A percentile compares a stretch with the other conserved stretches of the same genome.
These are phyloP conservation scores for Pestalotiopsis sp. DNA, from an alignment of 2,329 filamentous ascomycete genomes.

Conservation along the genomic window DNA sequence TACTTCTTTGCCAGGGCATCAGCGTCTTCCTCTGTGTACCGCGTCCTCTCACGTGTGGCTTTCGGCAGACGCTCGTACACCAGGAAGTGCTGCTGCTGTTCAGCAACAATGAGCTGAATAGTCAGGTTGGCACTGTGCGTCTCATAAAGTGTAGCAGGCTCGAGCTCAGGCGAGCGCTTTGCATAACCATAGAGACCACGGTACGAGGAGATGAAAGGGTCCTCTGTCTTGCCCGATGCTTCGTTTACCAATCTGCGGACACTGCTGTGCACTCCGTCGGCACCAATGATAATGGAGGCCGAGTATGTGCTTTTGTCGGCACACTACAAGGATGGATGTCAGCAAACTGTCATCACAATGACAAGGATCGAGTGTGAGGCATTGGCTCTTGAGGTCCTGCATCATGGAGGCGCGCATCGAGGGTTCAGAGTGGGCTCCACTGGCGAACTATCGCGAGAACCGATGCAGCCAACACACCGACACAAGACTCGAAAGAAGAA, in stretches of 20 bases:
- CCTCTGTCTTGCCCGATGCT: conserved; percentile 17
- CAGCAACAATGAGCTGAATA: conserved; percentile 28
- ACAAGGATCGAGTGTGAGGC: neutral
- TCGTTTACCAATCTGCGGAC: conserved; percentile 35
- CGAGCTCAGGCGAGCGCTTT: conserved; percentile 11
- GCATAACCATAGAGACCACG: conserved; percentile 25
- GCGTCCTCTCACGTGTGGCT: conserved; percentile 23
- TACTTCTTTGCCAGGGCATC: conserved; percentile 25
- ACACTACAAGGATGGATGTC: conserved; percentile 26
- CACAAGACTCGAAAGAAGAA: conserved; percentile 16
- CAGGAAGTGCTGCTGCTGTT: conserved; percentile 19
- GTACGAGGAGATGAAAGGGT: conserved; percentile 26
- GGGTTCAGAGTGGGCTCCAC: neutral
- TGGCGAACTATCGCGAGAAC: neutral
- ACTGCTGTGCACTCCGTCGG: conserved; percentile 44
- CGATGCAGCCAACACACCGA: conserved; percentile 13
- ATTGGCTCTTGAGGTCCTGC: neutral
- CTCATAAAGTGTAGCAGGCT: conserved; percentile 17
- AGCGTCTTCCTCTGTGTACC: conserved; percentile 35
- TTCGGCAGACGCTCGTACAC: conserved; percentile 22
- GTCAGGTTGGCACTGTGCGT: conserved; percentile 21
- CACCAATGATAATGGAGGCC: conserved; percentile 43
- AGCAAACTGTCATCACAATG: conserved; percentile 28
- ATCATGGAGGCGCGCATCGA: neutral
- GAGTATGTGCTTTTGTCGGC: conserved; percentile 36